phyloP scores from a whole-genome alignment of 1,284 basidiomycete species.

The Naganishia liquefaciens region DNA sequence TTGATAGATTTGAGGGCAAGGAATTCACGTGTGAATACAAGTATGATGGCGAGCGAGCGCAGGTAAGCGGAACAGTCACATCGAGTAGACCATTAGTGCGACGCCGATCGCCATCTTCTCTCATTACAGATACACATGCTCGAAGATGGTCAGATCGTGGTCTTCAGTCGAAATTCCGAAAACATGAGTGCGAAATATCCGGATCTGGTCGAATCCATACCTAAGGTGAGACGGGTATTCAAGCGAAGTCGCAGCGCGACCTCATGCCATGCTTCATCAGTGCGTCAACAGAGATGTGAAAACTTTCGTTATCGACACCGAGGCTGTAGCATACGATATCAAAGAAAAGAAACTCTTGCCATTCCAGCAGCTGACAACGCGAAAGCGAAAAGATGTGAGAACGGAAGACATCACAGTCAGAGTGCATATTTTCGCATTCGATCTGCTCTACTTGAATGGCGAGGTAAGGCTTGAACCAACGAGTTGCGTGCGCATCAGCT shows the following conservation, averaged over 20 bases:
- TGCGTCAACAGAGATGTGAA: slow-evolving; percentile 74
- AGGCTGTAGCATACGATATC: slow-evolving; percentile 76
- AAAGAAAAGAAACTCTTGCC: slow-evolving; percentile 67
- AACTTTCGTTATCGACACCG: slow-evolving; percentile 81
- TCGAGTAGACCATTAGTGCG: background rate
- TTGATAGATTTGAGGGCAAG: slow-evolving; percentile 95
- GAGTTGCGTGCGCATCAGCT: background rate
- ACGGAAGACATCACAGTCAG: slow-evolving; percentile 61
- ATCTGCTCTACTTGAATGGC: slow-evolving; percentile 61
- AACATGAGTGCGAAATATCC: slow-evolving; percentile 99
- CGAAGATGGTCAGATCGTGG: slow-evolving; percentile 73
- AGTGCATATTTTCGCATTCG: slow-evolving; percentile 62
- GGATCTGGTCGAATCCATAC: slow-evolving; percentile 90
- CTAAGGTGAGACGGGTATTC: slow-evolving; percentile 61
- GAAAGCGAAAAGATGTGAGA: slow-evolving; percentile 82
- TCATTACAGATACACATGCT: slow-evolving; percentile 70
- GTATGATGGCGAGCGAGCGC: slow-evolving; percentile 97
- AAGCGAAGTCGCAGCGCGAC: background rate
- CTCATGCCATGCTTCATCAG: slow-evolving; percentile 56
- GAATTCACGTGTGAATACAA: slow-evolving; percentile 99
- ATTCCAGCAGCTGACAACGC: slow-evolving; percentile 82
- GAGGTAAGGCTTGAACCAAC: slow-evolving; percentile 49
- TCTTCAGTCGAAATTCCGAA: slow-evolving; percentile 97
- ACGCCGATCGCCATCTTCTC: background rate
- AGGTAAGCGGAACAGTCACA: slow-evolving; percentile 60